Evolutionary conservation across 495 filamentous ascomycete genomes (phyloP).

Genomic region (Neurospora cerealis): DNA sequence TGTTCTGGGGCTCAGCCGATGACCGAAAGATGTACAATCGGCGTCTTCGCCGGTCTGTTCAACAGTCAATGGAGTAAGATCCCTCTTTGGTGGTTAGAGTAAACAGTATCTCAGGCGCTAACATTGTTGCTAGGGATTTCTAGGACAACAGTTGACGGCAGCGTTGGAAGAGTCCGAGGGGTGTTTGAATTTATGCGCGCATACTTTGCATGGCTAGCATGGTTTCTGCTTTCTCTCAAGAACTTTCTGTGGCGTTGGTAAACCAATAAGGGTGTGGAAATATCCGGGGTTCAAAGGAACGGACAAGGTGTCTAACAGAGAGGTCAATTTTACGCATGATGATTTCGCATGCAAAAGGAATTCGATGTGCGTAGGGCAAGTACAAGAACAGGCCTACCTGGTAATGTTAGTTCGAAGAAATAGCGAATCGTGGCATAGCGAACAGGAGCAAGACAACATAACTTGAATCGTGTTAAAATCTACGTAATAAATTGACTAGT

Average conservation of each 20-base stretch:
- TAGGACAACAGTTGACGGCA: not conserved
- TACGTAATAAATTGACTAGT: not conserved
- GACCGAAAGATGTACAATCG: slow-evolving; percentile 78
- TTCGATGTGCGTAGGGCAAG: not conserved
- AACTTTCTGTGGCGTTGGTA: not conserved
- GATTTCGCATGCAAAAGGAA: not conserved
- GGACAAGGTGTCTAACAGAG: not conserved
- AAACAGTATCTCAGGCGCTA: not conserved
- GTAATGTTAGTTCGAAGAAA: not conserved
- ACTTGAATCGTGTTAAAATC: not conserved
- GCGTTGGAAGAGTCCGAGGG: not conserved
- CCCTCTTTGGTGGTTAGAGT: not conserved
- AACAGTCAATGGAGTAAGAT: slow-evolving; percentile 43
- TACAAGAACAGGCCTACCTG: not conserved
- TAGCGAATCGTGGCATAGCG: not conserved
- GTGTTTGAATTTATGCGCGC: not conserved
- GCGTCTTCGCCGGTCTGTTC: slow-evolving; percentile 55
- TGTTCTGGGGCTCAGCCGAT: slow-evolving; percentile 77
- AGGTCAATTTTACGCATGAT: not conserved
- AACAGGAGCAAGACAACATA: not conserved
- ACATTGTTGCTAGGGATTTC: not conserved
- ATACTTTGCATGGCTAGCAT: slow-evolving; percentile 3
- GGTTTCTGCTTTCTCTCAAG: not conserved
- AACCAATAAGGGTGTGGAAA: not conserved
- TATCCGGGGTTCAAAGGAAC: not conserved